Evolutionary conservation across 495 filamentous ascomycete genomes (phyloP).

Genomic region (Talaromyces nanjingensis): DNA sequence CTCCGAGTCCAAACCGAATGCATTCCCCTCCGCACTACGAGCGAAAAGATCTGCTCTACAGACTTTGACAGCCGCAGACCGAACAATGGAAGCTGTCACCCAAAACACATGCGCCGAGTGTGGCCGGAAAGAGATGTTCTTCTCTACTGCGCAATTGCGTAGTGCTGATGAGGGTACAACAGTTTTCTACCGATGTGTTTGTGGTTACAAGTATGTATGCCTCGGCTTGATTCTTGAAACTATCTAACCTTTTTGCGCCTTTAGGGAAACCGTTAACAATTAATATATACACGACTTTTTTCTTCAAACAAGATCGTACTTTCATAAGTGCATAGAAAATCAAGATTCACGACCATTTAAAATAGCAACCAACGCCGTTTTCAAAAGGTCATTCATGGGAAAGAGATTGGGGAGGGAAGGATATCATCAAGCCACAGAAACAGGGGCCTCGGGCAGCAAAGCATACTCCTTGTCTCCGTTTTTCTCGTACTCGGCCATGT

Average conservation of each 20-base stretch:
- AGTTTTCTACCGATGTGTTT: constrained; percentile 80
- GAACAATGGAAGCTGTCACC: constrained; percentile 68
- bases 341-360: neutral
- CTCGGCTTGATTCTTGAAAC: neutral
- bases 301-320: neutral
- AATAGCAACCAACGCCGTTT: neutral
- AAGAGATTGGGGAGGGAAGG: neutral
- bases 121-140: constrained; percentile 76
- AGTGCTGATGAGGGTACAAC: constrained; percentile 94
- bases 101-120: constrained; percentile 71
- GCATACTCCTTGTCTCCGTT: constrained; percentile 86
- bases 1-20: constrained; percentile 76
- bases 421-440: constrained; percentile 28
- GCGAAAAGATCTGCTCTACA: constrained; percentile 81
- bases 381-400: neutral
- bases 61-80: constrained; percentile 68
- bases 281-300: constrained; percentile 16
- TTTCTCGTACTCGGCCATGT: constrained; percentile 98
- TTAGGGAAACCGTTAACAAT: constrained; percentile 37
- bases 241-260: constrained; percentile 5
- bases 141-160: constrained; percentile 75
- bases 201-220: constrained; percentile 67
- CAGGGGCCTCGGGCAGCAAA: constrained; percentile 58
- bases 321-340: neutral
- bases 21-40: constrained; percentile 82